These are phyloP conservation scores for Extremus antarcticus DNA, from an alignment of 495 filamentous ascomycete species.

Conservation along the genomic window DNA sequence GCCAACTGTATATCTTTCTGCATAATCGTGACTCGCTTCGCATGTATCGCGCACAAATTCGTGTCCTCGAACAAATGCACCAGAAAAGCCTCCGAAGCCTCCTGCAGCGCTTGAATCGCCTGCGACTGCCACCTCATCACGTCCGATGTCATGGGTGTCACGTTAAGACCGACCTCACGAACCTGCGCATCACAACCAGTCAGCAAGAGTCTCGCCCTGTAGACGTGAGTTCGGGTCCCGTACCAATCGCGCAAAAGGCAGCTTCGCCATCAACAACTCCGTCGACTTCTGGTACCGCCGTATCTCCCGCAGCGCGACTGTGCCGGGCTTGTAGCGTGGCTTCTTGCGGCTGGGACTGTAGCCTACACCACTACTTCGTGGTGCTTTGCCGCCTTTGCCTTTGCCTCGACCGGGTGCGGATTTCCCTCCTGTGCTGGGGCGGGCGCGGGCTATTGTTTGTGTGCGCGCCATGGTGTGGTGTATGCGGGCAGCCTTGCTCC, in stretches of 20 bases:
- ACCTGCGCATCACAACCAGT: conserved; percentile 40
- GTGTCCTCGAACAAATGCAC: conserved; percentile 93
- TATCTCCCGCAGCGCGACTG: conserved; percentile 76
- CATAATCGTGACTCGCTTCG: conserved; percentile 95
- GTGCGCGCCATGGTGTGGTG: conserved; percentile 14
- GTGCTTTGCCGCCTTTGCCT: conserved; percentile 12
- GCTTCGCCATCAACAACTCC: conserved; percentile 67
- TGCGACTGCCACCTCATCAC: conserved; percentile 81
- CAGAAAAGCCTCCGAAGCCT: conserved; percentile 84
- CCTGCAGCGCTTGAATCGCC: conserved; percentile 80
- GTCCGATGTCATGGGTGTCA: conserved; percentile 39
- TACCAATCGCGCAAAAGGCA: conserved; percentile 81
- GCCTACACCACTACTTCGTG: conserved; percentile 44
- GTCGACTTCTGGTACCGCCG: conserved; percentile 70
- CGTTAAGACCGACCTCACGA: conserved; percentile 63
- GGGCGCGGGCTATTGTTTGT: background rate
- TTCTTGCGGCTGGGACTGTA: conserved; percentile 34
- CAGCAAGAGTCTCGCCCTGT: background rate
- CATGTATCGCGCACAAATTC: conserved; percentile 90
- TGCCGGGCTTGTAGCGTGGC: conserved; percentile 74
- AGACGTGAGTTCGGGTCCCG: background rate
- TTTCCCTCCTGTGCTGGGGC: conserved; percentile 10
- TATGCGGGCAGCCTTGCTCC: too few relatives aligned
- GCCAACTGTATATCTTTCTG: conserved; percentile 92
- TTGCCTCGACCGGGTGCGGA: conserved; percentile 3